Conservation (phyloP, 805 yeast species). For the Saccharomycopsis olivae region DNA sequence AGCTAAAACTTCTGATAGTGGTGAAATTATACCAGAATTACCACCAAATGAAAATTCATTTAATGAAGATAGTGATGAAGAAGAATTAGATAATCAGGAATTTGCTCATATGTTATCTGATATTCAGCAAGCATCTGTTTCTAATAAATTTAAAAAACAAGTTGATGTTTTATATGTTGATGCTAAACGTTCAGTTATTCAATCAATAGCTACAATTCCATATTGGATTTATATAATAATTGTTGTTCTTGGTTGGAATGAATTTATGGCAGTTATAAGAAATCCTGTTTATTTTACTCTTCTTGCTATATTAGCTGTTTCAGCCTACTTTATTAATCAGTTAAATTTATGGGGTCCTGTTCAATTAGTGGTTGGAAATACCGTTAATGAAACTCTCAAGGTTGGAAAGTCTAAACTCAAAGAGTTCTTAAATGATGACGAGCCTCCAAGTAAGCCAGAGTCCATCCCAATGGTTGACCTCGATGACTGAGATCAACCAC, state of each 20-base stretch:
- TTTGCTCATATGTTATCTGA: constrained; percentile 35
- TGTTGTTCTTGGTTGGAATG: constrained; percentile 87
- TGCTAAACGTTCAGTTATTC: constrained; percentile 78
- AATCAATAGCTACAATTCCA: constrained; percentile 73
- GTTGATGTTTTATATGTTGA: constrained; percentile 75
- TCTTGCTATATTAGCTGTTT: constrained; percentile 46
- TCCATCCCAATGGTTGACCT: constrained; percentile 12
- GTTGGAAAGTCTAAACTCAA: constrained; percentile 34
- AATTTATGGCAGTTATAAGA: constrained; percentile 76
- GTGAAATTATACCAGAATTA: constrained; percentile 50
- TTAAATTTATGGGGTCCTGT: constrained; percentile 75
- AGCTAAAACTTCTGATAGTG: constrained; percentile 43
- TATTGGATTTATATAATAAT: constrained; percentile 66
- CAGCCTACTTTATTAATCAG: constrained; percentile 54
- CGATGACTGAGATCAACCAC: too few relatives aligned
- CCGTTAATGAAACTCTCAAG: constrained; percentile 43
- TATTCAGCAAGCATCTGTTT: constrained; percentile 45
- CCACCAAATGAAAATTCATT: constrained; percentile 28
- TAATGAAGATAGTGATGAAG: constrained; percentile 28
- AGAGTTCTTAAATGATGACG: constrained; percentile 15
- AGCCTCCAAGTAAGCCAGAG: constrained; percentile 2
- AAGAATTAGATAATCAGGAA: constrained; percentile 20
- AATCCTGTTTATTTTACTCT: constrained; percentile 76
- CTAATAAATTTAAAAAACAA: constrained; percentile 55
- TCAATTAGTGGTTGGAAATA: constrained; percentile 42